These are phyloP conservation scores for Asterionellopsis glacialis DNA, from an alignment of 108 stramenopile genomes.

Conservation along the genomic window DNA sequence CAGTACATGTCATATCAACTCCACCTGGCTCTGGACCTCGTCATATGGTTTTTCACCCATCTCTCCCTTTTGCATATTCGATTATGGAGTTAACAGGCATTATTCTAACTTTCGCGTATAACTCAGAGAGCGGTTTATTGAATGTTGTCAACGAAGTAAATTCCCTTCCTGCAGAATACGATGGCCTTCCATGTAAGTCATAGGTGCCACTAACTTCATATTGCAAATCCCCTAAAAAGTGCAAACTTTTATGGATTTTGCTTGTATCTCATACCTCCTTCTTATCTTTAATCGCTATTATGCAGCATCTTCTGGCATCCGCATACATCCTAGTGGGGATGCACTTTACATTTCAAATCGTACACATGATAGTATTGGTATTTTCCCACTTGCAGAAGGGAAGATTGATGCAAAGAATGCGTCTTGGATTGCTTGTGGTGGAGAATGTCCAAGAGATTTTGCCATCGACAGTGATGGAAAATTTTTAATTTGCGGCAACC, in stretches of 20 bases:
- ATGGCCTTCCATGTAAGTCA: not conserved
- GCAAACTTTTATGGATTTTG: too few relatives aligned
- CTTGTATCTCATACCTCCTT: too few relatives aligned
- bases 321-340: not conserved
- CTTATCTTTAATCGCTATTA: not conserved
- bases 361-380: not conserved
- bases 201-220: too few relatives aligned
- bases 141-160: too few relatives aligned
- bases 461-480: too few relatives aligned
- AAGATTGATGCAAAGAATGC: too few relatives aligned
- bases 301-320: not conserved
- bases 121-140: not conserved
- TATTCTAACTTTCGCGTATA: not conserved
- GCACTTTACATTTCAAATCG: not conserved
- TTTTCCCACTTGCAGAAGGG: not conserved
- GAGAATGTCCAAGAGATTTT: too few relatives aligned
- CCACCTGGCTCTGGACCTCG: not conserved
- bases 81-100: not conserved
- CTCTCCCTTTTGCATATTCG: not conserved
- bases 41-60: not conserved
- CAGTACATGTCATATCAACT: not conserved
- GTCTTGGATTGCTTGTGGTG: too few relatives aligned
- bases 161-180: too few relatives aligned
- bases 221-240: too few relatives aligned
- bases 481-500: too few relatives aligned